phyloP scores from a whole-genome alignment of 148 eudicot species.

The Rhododendron griersonianum region DNA sequence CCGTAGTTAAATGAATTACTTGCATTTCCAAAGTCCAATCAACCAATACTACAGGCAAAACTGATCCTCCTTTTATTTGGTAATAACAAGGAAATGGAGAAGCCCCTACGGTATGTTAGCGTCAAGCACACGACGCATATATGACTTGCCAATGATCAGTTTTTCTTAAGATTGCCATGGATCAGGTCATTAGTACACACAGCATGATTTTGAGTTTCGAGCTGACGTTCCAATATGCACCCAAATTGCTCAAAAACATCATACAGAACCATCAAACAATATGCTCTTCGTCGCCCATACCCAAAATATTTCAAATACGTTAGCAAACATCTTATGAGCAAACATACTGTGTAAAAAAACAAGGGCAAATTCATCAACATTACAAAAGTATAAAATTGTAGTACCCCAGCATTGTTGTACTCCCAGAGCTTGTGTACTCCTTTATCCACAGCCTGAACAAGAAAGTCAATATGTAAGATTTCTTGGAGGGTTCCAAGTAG shows the following conservation, averaged over 20 bases:
- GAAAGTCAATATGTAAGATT: not conserved
- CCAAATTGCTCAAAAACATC: not conserved
- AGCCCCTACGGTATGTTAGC: not conserved
- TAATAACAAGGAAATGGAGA: not conserved
- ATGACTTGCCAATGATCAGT: not conserved
- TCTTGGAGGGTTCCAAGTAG: too few species aligned
- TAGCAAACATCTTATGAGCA: not conserved
- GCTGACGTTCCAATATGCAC: not conserved
- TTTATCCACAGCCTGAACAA: conserved; percentile 63
- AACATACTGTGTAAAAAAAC: not conserved
- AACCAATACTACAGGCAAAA: not conserved
- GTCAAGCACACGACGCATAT: not conserved
- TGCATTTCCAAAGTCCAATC: not conserved
- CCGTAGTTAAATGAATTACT: too few species aligned
- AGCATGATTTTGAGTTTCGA: not conserved
- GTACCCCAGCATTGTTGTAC: conserved; percentile 74
- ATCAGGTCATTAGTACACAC: not conserved
- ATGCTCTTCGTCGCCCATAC: not conserved
- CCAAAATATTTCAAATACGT: not conserved
- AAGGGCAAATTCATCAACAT: not conserved
- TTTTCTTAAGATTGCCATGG: not conserved
- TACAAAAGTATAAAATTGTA: not conserved
- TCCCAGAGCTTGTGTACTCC: conserved; percentile 81
- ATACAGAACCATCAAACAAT: not conserved
- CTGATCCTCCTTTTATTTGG: not conserved